phyloP scores from a whole-genome alignment of 345 rosid genomes.

The Eucalyptus rudis region DNA sequence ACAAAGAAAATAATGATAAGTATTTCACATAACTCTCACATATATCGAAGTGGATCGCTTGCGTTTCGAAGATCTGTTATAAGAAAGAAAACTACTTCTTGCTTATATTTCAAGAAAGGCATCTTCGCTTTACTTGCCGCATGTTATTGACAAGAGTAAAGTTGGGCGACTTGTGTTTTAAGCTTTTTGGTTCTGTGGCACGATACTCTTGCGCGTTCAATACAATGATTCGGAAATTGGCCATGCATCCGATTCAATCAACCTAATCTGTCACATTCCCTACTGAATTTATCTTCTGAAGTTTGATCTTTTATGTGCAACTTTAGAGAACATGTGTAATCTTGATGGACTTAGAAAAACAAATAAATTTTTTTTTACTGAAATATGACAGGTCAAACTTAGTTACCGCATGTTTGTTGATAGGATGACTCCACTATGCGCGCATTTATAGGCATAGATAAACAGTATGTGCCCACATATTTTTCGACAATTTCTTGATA shows the following conservation, averaged over 20 bases:
- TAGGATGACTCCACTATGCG: background rate
- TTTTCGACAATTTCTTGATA: too few relatives aligned
- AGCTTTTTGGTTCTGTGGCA: background rate
- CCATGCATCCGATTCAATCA: background rate
- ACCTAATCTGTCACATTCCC: background rate
- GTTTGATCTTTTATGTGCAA: background rate
- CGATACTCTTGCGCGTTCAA: background rate
- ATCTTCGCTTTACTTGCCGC: background rate
- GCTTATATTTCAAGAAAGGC: background rate
- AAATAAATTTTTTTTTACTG: background rate
- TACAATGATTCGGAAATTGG: background rate
- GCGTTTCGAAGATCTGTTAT: background rate
- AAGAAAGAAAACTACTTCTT: background rate
- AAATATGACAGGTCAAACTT: background rate
- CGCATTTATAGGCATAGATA: background rate
- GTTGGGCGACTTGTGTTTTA: background rate
- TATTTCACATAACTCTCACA: background rate
- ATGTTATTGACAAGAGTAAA: background rate
- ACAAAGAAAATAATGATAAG: background rate
- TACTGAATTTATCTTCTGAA: background rate
- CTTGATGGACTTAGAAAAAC: background rate
- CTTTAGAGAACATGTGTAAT: background rate
- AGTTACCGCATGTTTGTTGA: background rate
- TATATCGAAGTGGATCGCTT: background rate
- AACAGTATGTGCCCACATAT: background rate